Evolutionary conservation across 371 early-diverging fungal species (phyloP).

Genomic region (Mortierella polycephala): DNA sequence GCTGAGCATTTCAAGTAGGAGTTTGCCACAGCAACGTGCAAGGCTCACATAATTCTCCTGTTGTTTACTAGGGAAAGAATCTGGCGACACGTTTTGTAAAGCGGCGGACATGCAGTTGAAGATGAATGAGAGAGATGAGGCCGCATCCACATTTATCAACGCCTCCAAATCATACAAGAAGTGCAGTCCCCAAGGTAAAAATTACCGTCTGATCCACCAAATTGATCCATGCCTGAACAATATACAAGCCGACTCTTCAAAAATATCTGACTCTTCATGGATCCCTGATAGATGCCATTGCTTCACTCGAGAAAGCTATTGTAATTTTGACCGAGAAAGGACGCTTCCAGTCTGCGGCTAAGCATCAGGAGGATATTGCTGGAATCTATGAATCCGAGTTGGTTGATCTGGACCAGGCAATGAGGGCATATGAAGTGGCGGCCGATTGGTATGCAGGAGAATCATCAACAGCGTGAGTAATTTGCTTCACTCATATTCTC

Average conservation of each 20-base stretch:
- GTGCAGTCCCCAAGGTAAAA: slow-evolving; percentile 77
- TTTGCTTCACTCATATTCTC: neutral
- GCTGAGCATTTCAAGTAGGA: neutral
- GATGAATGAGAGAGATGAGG: slow-evolving; percentile 83
- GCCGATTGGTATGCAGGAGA: slow-evolving; percentile 92
- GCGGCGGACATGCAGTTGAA: slow-evolving; percentile 81
- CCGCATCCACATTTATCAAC: slow-evolving; percentile 82
- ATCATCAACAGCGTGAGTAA: slow-evolving; percentile 85
- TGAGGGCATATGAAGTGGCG: slow-evolving; percentile 88
- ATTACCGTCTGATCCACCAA: neutral
- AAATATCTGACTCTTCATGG: neutral
- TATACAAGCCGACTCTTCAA: neutral
- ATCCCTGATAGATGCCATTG: slow-evolving; percentile 73
- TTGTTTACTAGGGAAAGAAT: slow-evolving; percentile 79
- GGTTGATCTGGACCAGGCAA: slow-evolving; percentile 82
- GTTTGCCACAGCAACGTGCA: neutral
- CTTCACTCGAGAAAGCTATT: slow-evolving; percentile 78
- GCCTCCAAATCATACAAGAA: slow-evolving; percentile 92
- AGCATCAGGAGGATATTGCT: slow-evolving; percentile 93
- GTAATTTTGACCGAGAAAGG: slow-evolving; percentile 82
- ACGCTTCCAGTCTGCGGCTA: slow-evolving; percentile 92
- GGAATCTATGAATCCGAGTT: slow-evolving; percentile 92
- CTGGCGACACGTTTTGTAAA: slow-evolving; percentile 89
- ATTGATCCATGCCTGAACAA: neutral
- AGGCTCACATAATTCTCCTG: neutral